Conservation (phyloP, 2,329 filamentous ascomycete genomes). For the Colletotrichum tropicicola region DNA sequence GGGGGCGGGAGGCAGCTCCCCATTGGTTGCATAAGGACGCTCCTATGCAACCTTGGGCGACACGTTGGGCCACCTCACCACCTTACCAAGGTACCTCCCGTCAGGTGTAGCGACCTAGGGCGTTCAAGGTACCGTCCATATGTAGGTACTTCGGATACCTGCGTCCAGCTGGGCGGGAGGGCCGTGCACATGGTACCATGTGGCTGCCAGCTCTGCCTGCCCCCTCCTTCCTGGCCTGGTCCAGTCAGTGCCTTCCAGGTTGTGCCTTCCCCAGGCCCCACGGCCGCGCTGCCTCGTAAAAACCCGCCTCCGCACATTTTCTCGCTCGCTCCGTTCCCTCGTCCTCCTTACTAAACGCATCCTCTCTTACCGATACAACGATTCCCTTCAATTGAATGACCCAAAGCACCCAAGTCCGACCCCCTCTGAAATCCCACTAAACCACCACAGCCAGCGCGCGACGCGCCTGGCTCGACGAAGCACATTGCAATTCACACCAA, state of each 20-base stretch:
- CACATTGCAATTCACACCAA: too few relatives aligned
- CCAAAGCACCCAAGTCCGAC: background rate
- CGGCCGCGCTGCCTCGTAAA: background rate
- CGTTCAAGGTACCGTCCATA: too few relatives aligned
- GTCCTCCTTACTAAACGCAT: slow-evolving; percentile 29
- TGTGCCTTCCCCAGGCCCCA: background rate
- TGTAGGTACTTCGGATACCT: too few relatives aligned
- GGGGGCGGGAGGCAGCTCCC: background rate
- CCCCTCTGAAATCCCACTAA: background rate
- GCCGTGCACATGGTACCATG: background rate
- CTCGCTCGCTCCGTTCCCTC: slow-evolving; percentile 10
- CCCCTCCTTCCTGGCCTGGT: background rate
- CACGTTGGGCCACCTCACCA: too few relatives aligned
- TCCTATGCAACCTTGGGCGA: too few relatives aligned
- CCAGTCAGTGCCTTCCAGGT: background rate
- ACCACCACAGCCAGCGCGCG: slow-evolving; percentile 6
- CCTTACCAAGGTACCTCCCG: too few relatives aligned
- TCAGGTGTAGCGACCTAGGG: too few relatives aligned
- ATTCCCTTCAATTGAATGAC: slow-evolving; percentile 31
- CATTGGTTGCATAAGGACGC: too few relatives aligned
- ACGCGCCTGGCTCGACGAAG: background rate
- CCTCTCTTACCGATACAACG: slow-evolving; percentile 31
- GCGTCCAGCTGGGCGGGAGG: too few relatives aligned
- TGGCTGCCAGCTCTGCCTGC: too few relatives aligned
- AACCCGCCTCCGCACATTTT: slow-evolving; percentile 21